Conservation (phyloP, 108 stramenopile species). For the Tribonema minus region DNA sequence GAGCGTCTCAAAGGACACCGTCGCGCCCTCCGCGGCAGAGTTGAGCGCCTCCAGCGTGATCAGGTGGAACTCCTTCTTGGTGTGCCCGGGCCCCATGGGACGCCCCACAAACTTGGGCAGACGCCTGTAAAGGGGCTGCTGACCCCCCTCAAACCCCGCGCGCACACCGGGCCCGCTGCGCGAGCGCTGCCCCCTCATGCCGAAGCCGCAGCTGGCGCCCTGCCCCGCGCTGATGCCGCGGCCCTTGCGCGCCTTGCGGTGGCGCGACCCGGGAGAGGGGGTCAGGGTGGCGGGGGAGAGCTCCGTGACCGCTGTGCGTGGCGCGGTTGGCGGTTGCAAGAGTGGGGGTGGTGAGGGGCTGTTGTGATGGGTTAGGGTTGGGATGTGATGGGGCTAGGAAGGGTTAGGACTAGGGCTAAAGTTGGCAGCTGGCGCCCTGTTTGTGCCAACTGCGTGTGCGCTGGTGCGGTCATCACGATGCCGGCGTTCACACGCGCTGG, state of each 20-base stretch:
- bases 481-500: too few relatives aligned
- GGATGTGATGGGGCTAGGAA: too few relatives aligned
- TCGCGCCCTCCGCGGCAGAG: conserved; percentile 62
- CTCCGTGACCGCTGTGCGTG: neutral
- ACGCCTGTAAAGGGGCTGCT: conserved; percentile 83
- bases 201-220: conserved; percentile 92
- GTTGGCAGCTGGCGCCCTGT: too few relatives aligned
- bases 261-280: conserved; percentile 24
- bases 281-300: conserved; percentile 22
- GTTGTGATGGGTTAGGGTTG: too few relatives aligned
- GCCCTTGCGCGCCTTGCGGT: conserved; percentile 70
- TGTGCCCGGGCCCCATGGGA: conserved; percentile 88
- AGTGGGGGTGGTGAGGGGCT: too few relatives aligned
- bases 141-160: conserved; percentile 94
- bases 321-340: too few relatives aligned
- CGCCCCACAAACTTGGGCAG: conserved; percentile 85
- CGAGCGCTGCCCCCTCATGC: conserved; percentile 95
- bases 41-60: conserved; percentile 84
- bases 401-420: too few relatives aligned
- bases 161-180: conserved; percentile 76
- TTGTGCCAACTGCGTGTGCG: too few relatives aligned
- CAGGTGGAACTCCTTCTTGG: conserved; percentile 75
- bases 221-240: conserved; percentile 94
- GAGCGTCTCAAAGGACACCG: conserved; percentile 69
- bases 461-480: too few relatives aligned